Base-by-base conservation (phyloP, 257 asterid genomes). In the Solanum corneliomulleri region DNA sequence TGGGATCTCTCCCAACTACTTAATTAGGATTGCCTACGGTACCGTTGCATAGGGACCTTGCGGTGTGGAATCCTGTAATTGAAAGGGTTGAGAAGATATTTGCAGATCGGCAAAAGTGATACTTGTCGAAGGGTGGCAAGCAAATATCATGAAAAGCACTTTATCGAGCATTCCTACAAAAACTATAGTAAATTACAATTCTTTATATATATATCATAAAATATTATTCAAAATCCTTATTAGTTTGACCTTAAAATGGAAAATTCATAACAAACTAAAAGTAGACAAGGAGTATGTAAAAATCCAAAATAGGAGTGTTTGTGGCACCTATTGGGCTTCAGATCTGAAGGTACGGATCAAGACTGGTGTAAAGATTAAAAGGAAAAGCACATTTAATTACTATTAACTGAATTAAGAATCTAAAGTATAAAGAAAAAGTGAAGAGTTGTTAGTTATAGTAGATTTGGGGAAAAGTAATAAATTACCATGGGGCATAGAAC, bases 401-500 rank as follows among this genome's bases (percentile, higher is more conserved):
- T 16, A 15, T 70, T 33, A 70, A 16, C 11, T 66, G 72, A 25
- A 3, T n/a, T 52, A 52, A 52, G 62, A 3, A 16, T 52, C 23
- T 21, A 6, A 52, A 52, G 62, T 0, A 52, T 6, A 15, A 52
- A 52, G 62, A 52, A 52, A 52, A 52, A 52, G 62, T 52, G 23
- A 52, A 52, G 62, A 52, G 2, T 52, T 52, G 62, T 52, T 16
- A 52, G 62, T 52, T 52, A 1, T 52, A 52, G 62, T 18, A 3
- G 62, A 52, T 52, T 52, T 52, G 66, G 25, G 66, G 66, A 56
- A 56, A 56, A 20, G n/a, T 7, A 56, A 56, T 20, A 3, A 58
- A 62, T 49, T 93, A 94, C 98, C 97, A 94, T 45, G 97, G 97
- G 72, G 98, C 96, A 88, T 94, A 94, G 92, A 94, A 94, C 64